A percentile compares a stretch with the other conserved stretches of the same genome.
Evolutionary conservation across 495 filamentous ascomycete genomes (phyloP).

Genomic region (Tuber magnatum): DNA sequence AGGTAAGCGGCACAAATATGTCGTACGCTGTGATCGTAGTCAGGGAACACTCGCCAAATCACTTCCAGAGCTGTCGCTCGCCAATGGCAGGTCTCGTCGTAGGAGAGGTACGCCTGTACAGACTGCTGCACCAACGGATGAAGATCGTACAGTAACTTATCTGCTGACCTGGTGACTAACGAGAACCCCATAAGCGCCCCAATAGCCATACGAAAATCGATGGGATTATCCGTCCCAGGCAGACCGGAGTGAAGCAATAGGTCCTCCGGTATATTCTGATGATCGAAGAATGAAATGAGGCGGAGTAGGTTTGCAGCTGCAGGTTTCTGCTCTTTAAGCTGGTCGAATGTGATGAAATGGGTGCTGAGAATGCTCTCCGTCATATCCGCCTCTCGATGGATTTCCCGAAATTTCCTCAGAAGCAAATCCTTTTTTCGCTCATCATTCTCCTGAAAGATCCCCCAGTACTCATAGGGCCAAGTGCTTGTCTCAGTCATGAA

Average conservation of each 20-base stretch:
- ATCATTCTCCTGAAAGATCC: conserved; percentile 11
- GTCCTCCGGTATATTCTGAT: conserved; percentile 29
- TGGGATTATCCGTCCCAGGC: background rate
- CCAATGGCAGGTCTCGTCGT: background rate
- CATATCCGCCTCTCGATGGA: conserved; percentile 37
- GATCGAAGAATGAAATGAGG: conserved; percentile 40
- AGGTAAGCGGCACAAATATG: conserved; percentile 9
- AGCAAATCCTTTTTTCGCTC: conserved; percentile 12
- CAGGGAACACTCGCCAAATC: background rate
- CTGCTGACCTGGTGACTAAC: background rate
- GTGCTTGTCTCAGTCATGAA: conserved; percentile 36
- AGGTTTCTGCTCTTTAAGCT: conserved; percentile 38
- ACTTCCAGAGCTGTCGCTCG: background rate
- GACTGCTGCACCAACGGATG: conserved; percentile 16
- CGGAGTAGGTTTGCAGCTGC: conserved; percentile 37
- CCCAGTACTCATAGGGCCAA: conserved; percentile 4
- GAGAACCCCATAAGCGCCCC: conserved; percentile 1
- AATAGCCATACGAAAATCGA: background rate
- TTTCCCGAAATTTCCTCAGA: conserved; percentile 4
- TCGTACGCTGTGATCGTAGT: background rate
- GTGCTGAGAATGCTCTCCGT: conserved; percentile 44
- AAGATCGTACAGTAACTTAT: conserved; percentile 1
- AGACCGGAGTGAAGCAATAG: background rate
- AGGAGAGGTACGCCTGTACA: background rate
- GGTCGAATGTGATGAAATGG: conserved; percentile 47